Base-by-base conservation (phyloP, 495 filamentous ascomycete species). In the Amphirosellinia nigrospora region DNA sequence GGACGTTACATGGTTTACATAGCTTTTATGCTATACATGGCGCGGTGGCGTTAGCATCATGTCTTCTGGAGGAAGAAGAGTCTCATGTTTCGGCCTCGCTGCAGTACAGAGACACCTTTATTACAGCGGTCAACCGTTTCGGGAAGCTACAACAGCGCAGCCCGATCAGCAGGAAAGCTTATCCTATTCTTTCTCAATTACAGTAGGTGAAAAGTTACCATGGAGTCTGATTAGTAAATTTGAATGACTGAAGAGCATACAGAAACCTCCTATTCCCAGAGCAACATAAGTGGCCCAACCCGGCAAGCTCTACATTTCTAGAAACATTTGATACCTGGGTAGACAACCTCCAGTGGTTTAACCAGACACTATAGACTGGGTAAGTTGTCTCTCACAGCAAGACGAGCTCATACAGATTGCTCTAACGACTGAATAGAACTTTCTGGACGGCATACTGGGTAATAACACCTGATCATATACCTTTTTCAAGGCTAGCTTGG, bases 1-100 rank as follows among this genome's bases (percentile, higher is more conserved):
- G 84, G 84, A 85, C 84, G 66, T 83, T 80, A 19, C 78, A 82
- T 36, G 80, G 80, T 1, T 71, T 81, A 0, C 82, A 80, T 4
- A 84, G 82, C 43, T 85, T 83, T 68, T 80, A 82, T 59, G 78
- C 81, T 9, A 64, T 74, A 19, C 72, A 71, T 50, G 72, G 69
- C 0, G 69, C 72, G 0, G 72, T 70, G 19, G 70, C 69, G 0
- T 55, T 74, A 6, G 72, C 72, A 50, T 64, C 61, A 48, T 64
- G 61, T 23, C 61, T 64, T 50, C 43, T 64, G 15, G 61, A 64
- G 10, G 61, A 50, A 16, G 61, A 64, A 16, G 61, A 64, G 41
- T 64, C 61, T 48, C 28, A 64, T 8, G 19, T 36, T 36, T 50
- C 61, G n/a, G 61, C 23, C 16, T 64, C 61, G 4, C 30, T 50